Evolutionary conservation across 2,329 filamentous ascomycete species (phyloP), one percentile per base, ranked within the genome.

Genomic region (Beauveria rudraprayagi): DNA sequence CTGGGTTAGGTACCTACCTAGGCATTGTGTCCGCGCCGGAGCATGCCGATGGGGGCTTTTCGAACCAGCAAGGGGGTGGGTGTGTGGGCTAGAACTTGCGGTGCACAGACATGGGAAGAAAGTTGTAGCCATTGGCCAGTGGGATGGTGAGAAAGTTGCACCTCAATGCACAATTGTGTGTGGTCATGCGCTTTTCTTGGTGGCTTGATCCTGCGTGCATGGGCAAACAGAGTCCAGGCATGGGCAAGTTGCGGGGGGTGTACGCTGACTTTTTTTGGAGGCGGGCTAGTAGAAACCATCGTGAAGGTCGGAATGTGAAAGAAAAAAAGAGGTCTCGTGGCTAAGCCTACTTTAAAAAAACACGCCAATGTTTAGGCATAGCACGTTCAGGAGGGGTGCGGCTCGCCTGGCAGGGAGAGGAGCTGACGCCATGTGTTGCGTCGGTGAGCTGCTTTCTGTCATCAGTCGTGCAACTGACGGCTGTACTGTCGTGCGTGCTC

Each of bases 11-110:
- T 44, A 56, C 22, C 22, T 22, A 22, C 22, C 22, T 22, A 22
- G 22, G 28, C 41, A 47, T 43, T 54, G 52, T 55, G 22, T 50
- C 44, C 44, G 56, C 47, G 40, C 51, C 48, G 56, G 56, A 40
- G 56, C 26, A 40, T 60, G 48, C 56, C 56, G 56, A 60, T 53
- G 56, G 47, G 56, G 56, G 43, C 53, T 24, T 24, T 34, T 17
- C 5, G 41, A 26, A 56, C n/a, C 4, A 22, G 43, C 11, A 34
- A 8, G 30, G 41, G 26, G 24, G n/a, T 44, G 28, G 7, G 28
- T 16, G 30, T 24, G 8, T 30, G 43, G 55, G 19, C 0, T 37
- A 16, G 34, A 37, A 37, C 40, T 56, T 48, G 30, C 30, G 41
- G 54, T 47, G 54, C 37, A 43, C 41, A 43, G 19, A 22, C 43